Base-by-base conservation (phyloP, 345 rosid species). In the Melaleuca quinquenervia region DNA sequence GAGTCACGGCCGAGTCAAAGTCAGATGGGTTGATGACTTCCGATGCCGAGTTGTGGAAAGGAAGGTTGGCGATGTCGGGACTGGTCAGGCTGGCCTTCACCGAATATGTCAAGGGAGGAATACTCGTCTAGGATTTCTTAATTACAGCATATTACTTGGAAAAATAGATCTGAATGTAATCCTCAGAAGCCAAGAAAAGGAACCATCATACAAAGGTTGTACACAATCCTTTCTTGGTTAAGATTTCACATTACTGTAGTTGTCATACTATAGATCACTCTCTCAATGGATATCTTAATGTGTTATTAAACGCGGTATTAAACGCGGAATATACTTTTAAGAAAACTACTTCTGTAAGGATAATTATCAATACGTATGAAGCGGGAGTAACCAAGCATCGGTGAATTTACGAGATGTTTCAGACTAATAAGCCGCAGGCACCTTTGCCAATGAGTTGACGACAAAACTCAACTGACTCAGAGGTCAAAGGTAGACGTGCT, bases 41-140 rank as follows among this genome's bases (percentile, higher is more conserved):
- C 14, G 92, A 94, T 82, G 97, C 97, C 3, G 97, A 95, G 91
- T 64, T 94, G 7, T 93, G 94, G 98, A 95, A 95, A 62, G 96
- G 97, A 0, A 94, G 97, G 36, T 85, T 96, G 1, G 98, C 98
- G 0, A 92, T 96, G 98, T 82, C 94, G 18, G 98, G 97, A 50
- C 86, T 95, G 48, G 91, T 95, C 5, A 96, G 97, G 1, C 85
- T 95, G 85, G 99, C 98, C 2, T 87, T 91, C 88, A 94, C 98
- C 0, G 98, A 96, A 87, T 94, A 80, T 58, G 93, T 95, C 1
- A 92, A 92, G 88, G 98, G 97, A 3, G 94, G 98, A 16, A 85
- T 93, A 29, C 75, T 29, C 7, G 44, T 29, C 21, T 62, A 62
- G 44, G 75, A 44, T 62, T 62, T 52, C 3, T 3, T 22, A 52